Base-by-base conservation (phyloP, 768 basidiomycete species). In the Astraeus odoratus region DNA sequence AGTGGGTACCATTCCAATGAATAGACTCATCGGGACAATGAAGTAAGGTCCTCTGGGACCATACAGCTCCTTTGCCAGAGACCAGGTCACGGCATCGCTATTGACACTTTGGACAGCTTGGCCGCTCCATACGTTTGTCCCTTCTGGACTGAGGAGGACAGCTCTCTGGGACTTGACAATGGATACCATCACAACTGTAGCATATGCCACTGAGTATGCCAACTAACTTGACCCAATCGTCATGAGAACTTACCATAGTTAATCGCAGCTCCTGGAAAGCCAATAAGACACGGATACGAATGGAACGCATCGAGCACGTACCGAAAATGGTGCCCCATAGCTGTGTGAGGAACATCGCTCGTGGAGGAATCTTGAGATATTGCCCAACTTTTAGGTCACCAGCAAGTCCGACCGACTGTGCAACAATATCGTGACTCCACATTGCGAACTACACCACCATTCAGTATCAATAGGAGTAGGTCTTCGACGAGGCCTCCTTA, bases 361-460 rank as follows among this genome's bases (percentile, higher is more conserved):
- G 77, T 19, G 83, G 80, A 22, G 83, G 81, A 34, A 86, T 74
- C 60, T 83, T 83, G 1, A 76, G 51, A 45, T 54, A 72, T 54
- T 66, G 73, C 2, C 66, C 71, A 41, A 74, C 70, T 55, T 76
- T 75, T 19, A 77, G 62, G 52, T 78, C 75, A 26, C 64, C 61
- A 15, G 66, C 76, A 9, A 81, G 66, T 25, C 53, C 54, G 40
- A 80, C 72, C 0, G 76, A 80, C 25, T 72, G 79, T 13, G 68
- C 61, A 29, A 83, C 66, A 38, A 78, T 73, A 51, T 78, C 77
- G 50, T 80, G 78, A 53, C 77, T 79, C 79, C 80, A 81, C 77
- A 80, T 80, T 0, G 77, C 73, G 61, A 81, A 81, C 78, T 80
- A 23, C 6, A 12, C 23, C 4, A 8, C 18, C 7, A 35, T 15